Base-by-base conservation (phyloP, 2,329 filamentous ascomycete genomes). In the Fusarium udum region DNA sequence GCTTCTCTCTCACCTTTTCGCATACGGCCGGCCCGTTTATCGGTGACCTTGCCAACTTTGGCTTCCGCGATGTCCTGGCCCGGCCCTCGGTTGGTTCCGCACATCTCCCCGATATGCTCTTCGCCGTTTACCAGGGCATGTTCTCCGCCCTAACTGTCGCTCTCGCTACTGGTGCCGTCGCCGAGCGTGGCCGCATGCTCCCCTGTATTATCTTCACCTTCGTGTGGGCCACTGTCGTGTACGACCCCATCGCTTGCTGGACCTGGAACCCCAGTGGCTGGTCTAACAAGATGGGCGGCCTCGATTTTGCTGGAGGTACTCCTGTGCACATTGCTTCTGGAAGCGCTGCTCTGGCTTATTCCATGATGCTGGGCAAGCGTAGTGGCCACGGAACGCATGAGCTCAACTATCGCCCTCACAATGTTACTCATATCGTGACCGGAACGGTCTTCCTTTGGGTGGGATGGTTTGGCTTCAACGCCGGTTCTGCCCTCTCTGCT, bases 381-480 rank as follows among this genome's bases (percentile, higher is more conserved):
- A 88, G 91, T 69, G 94, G 94, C 28, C 93, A 97, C 80, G 93
- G 93, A 56, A 97, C 94, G 34, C 92, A 95, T 79, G 93, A 95
- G 81, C 87, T 97, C 77, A 97, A 97, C 84, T 97, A 95, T 83
- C 92, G 95, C 57, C 95, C 95, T 15, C 95, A 97, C 85, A 97
- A 97, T 78, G 94, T 97, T 52, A 96, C 94, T 8, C 93, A 97
- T 81, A 95, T 97, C 75, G 94, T 97, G 59, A 92, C 97, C 63
- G 95, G 95, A 36, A 97, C 95, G 7, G 94, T 97, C 52, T 97
- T 97, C 84, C 90, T 97, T 22, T 97, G 95, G 94, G 93, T 97
- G 22, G 95, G 95, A 61, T 97, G 94, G 95, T 97, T 97, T 79
- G 95, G 95, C 53, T 97, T 97, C 90, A 97, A 97, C 78, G 94